phyloP scores from a whole-genome alignment of 1,139 yeast species.

The Suhomyces atakaporum region DNA sequence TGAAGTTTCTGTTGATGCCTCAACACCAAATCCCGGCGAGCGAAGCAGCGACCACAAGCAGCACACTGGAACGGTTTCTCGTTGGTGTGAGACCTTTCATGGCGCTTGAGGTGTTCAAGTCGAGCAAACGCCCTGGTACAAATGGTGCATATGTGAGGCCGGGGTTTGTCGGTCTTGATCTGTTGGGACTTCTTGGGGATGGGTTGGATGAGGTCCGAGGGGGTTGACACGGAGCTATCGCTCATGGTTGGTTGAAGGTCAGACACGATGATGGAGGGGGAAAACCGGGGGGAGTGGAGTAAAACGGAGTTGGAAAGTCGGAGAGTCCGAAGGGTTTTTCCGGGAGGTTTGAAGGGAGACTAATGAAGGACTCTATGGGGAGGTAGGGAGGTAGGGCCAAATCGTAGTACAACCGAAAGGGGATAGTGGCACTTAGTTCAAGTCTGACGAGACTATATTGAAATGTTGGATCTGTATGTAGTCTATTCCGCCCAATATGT shows the following conservation, averaged over 20 bases:
- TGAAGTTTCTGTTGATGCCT: constrained; percentile 49
- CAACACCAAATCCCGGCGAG: constrained; percentile 49
- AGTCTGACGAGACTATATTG: neutral
- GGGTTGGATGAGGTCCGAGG: constrained; percentile 49
- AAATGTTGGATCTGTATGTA: too few species aligned
- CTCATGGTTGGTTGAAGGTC: constrained; percentile 5
- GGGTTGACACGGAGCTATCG: constrained; percentile 10
- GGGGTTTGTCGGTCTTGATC: constrained; percentile 66
- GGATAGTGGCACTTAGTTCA: too few species aligned
- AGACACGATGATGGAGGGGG: neutral
- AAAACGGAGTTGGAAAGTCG: neutral
- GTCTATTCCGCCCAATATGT: neutral
- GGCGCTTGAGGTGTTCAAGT: constrained; percentile 35
- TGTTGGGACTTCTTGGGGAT: constrained; percentile 84
- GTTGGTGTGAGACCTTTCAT: constrained; percentile 37
- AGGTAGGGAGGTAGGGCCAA: neutral
- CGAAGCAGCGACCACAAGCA: constrained; percentile 52
- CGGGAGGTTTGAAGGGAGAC: too few species aligned
- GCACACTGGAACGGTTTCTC: constrained; percentile 48
- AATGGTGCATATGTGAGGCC: constrained; percentile 33
- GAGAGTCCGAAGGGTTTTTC: too few species aligned
- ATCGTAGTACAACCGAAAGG: too few species aligned
- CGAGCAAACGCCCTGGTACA: constrained; percentile 38
- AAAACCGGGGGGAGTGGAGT: neutral
- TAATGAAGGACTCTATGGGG: too few species aligned